These are phyloP conservation scores for Amanita pallidorosea DNA, from an alignment of 768 basidiomycete genomes.

Conservation along the genomic window DNA sequence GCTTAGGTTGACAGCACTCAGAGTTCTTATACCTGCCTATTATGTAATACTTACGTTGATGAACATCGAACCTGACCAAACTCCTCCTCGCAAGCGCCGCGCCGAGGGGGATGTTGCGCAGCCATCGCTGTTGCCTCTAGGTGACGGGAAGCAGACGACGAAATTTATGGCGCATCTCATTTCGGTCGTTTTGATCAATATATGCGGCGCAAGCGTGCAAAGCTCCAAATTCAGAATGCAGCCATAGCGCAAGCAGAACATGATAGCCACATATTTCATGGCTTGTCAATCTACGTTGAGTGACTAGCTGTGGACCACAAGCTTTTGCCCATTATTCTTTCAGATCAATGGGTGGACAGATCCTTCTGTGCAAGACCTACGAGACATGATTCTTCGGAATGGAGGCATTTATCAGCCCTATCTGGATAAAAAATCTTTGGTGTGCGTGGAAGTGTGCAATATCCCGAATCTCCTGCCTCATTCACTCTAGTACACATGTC, in stretches of 20 bases:
- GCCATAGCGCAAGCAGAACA: conserved; percentile 18
- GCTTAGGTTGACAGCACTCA: not conserved
- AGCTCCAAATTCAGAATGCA: conserved; percentile 75
- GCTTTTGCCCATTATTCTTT: not conserved
- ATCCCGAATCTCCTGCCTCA: not conserved
- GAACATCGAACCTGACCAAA: not conserved
- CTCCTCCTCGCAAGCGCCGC: not conserved
- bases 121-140: not conserved
- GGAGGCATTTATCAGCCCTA: conserved; percentile 83
- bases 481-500: conserved; percentile 64
- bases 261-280: conserved; percentile 52
- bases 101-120: not conserved
- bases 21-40: not conserved
- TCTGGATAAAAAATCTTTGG: conserved; percentile 64
- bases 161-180: conserved; percentile 63
- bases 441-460: conserved; percentile 32
- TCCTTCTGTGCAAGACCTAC: conserved; percentile 78
- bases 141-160: conserved; percentile 20
- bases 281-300: conserved; percentile 68
- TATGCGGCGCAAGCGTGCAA: conserved; percentile 84
- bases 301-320: conserved; percentile 16
- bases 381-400: conserved; percentile 68
- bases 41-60: not conserved
- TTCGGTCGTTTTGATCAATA: conserved; percentile 87
- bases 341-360: conserved; percentile 83